phyloP scores from a whole-genome alignment of 306 rosid genomes.

The Carpinus viminea region DNA sequence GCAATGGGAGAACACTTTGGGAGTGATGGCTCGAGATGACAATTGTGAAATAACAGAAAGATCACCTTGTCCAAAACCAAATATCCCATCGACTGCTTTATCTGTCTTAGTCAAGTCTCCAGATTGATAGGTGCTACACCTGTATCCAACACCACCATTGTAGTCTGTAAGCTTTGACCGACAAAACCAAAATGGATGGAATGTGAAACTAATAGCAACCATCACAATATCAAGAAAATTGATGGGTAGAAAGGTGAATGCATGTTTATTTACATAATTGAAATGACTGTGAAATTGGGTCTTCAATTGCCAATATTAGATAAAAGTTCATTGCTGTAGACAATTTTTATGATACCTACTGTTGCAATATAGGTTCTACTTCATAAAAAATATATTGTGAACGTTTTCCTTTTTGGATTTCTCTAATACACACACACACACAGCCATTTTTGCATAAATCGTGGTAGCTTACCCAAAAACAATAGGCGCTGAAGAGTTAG shows the following conservation, averaged over 20 bases:
- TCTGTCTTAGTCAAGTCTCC: constrained; percentile 88
- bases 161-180: constrained; percentile 29
- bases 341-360: background rate
- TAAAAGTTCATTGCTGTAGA: background rate
- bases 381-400: background rate
- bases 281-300: background rate
- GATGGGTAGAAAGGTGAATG: background rate
- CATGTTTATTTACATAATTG: background rate
- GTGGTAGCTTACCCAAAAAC: constrained; percentile 79
- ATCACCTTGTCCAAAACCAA: constrained; percentile 92
- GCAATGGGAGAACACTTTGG: too few species aligned
- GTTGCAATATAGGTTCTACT: background rate
- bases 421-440: background rate
- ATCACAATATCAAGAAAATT: constrained; percentile 17
- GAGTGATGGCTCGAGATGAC: constrained; percentile 79
- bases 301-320: background rate
- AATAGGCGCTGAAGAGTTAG: constrained; percentile 66
- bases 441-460: constrained; percentile 13
- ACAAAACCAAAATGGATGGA: constrained; percentile 10
- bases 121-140: constrained; percentile 84
- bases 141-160: constrained; percentile 48
- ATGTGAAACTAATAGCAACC: constrained; percentile 12
- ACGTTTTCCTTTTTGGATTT: background rate
- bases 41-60: constrained; percentile 84
- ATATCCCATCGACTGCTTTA: constrained; percentile 89